These are phyloP conservation scores for Hypomontagnella monticulosa DNA, from an alignment of 495 filamentous ascomycete genomes.

Conservation along the genomic window DNA sequence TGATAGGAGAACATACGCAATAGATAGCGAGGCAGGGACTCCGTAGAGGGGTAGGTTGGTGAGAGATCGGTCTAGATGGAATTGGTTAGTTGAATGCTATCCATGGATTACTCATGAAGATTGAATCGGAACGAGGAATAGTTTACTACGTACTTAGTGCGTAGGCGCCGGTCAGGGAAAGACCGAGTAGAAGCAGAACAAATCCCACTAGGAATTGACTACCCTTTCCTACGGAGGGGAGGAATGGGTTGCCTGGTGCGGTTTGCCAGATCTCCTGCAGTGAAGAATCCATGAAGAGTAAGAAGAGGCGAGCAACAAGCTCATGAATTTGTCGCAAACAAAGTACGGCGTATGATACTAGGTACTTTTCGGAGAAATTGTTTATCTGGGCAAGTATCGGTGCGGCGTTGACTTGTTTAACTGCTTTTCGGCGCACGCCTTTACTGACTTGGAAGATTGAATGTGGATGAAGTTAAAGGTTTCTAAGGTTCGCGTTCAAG, in stretches of 20 bases:
- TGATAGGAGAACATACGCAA: conserved; percentile 73
- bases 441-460: too few species aligned
- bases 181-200: conserved; percentile 74
- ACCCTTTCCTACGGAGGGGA: conserved; percentile 81
- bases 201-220: conserved; percentile 87
- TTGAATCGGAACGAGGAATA: neutral
- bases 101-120: neutral
- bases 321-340: conserved; percentile 3
- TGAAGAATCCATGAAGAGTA: conserved; percentile 69
- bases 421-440: conserved; percentile 1
- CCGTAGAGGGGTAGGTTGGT: conserved; percentile 79
- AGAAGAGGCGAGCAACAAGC: neutral
- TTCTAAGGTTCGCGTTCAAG: too few species aligned
- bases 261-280: conserved; percentile 89
- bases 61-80: conserved; percentile 80
- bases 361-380: neutral
- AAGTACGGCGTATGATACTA: neutral
- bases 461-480: too few species aligned
- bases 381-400: neutral
- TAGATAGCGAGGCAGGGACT: conserved; percentile 83
- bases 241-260: conserved; percentile 83
- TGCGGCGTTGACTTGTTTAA: neutral
- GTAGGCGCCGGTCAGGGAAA: conserved; percentile 74
- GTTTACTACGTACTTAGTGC: conserved; percentile 80
- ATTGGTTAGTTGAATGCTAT: conserved; percentile 10